phyloP scores from a whole-genome alignment of 176 grass and related monocot genomes.

The Guadua angustifolia region DNA sequence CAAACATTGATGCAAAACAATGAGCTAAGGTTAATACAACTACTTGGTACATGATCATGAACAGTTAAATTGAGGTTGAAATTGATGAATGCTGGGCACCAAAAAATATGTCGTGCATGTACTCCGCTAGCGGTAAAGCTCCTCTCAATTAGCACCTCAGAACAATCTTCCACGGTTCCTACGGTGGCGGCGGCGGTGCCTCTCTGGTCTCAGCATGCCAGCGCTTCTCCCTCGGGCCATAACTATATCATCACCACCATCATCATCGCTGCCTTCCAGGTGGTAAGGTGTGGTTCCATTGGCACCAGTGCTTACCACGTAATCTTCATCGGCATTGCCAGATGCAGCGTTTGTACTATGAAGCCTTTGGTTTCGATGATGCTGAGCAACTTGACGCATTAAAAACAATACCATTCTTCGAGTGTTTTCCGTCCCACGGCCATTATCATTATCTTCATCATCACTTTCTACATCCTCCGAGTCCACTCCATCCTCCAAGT shows the following conservation, averaged over 20 bases:
- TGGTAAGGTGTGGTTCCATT: slow-evolving; percentile 49
- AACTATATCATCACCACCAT: slow-evolving; percentile 52
- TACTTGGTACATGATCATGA: slow-evolving; percentile 67
- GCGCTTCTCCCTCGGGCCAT: slow-evolving; percentile 32
- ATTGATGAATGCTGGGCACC: slow-evolving; percentile 61
- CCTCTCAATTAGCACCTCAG: slow-evolving; percentile 58
- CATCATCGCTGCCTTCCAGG: slow-evolving; percentile 36
- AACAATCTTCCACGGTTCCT: slow-evolving; percentile 75
- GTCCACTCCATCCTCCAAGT: slow-evolving; percentile 56
- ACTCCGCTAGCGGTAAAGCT: slow-evolving; percentile 33
- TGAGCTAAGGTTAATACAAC: slow-evolving; percentile 53
- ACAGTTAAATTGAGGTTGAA: slow-evolving; percentile 62
- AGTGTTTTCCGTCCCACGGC: slow-evolving; percentile 49
- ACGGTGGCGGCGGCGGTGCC: slow-evolving; percentile 50
- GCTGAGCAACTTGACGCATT: slow-evolving; percentile 74
- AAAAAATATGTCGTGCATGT: slow-evolving; percentile 49
- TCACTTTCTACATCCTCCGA: slow-evolving; percentile 65
- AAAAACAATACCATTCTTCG: slow-evolving; percentile 80
- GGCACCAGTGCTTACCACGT: slow-evolving; percentile 35
- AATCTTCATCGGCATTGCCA: slow-evolving; percentile 44
- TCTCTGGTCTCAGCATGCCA: slow-evolving; percentile 52
- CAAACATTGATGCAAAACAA: slow-evolving; percentile 55
- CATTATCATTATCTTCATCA: slow-evolving; percentile 50
- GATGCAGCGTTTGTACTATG: slow-evolving; percentile 49
- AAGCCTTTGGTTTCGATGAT: slow-evolving; percentile 64